phyloP scores from a whole-genome alignment of 352 stramenopile genomes.

The Phytophthora nicotianae region DNA sequence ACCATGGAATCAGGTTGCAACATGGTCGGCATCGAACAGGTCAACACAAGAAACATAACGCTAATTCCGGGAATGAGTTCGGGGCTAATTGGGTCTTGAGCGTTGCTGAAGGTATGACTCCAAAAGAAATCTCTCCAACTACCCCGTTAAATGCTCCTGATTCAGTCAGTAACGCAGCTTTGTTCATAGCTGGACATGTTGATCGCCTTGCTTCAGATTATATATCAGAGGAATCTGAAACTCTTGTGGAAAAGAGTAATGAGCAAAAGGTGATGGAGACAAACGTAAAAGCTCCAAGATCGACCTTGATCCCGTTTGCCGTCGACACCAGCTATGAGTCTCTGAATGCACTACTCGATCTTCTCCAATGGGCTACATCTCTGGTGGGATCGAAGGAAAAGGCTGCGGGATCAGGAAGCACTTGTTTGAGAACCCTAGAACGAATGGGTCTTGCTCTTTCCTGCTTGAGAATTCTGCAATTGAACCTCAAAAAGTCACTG shows the following conservation, averaged over 20 bases:
- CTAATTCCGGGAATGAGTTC: slow-evolving; percentile 13
- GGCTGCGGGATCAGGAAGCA: background rate
- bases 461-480: slow-evolving; percentile 51
- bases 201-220: slow-evolving; percentile 46
- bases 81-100: slow-evolving; percentile 31
- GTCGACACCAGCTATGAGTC: slow-evolving; percentile 42
- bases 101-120: background rate
- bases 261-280: background rate
- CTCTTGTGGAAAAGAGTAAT: background rate
- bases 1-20: background rate
- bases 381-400: slow-evolving; percentile 9
- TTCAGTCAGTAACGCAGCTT: slow-evolving; percentile 32
- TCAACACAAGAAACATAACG: slow-evolving; percentile 10
- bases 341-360: slow-evolving; percentile 32
- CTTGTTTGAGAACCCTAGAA: slow-evolving; percentile 7
- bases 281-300: background rate
- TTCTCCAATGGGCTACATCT: slow-evolving; percentile 28
- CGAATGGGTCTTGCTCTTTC: slow-evolving; percentile 39
- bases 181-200: slow-evolving; percentile 55
- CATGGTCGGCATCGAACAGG: slow-evolving; percentile 1
- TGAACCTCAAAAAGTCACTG: slow-evolving; percentile 44
- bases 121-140: background rate
- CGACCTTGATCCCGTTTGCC: slow-evolving; percentile 43
- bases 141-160: slow-evolving; percentile 32
- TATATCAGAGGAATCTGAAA: slow-evolving; percentile 15